Base-by-base conservation (phyloP, 768 basidiomycete genomes). In the Tremella mesenterica region DNA sequence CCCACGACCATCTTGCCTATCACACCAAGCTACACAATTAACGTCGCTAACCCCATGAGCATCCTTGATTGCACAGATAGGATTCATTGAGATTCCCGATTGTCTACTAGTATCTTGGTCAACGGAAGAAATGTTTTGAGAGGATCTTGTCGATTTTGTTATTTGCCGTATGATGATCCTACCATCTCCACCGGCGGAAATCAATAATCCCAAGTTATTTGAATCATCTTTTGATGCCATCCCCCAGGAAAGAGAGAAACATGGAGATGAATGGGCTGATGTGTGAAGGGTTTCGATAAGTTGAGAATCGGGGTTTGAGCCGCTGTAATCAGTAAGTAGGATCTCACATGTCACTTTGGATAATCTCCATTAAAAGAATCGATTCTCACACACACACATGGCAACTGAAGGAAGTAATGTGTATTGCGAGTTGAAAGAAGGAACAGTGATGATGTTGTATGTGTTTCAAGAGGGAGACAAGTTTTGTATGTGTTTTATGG, bases 31-130 rank as follows among this genome's bases (percentile, higher is more conserved):
- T 20, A 93, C 79, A 10, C 81, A 77, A 73, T 99, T 97, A 23
- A 91, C 80, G 67, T 99, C 95, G 60, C 81, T 77, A 1, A 88
- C 83, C 1, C 81, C 86, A 64, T 99, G 95, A 0, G 88, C 84
- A 10, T 79, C 75, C 16, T 79, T 74, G 2, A 84, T 57, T 1
- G 76, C 75, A 0, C 81, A 82, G 23, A 93, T 76, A 0, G 88
- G 67, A 20, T 47, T 44, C 47, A 58, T 33, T 41, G 33, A 30
- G 20, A 41, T 30, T 30, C 1, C 51, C 21, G 18, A 28, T 46
- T 13, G 34, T 27, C 30, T 14, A 10, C 18, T 16, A 26, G 9
- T 21, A 25, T n/a, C 16, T 38, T 18, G 34, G 50, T n/a, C 44
- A n/a, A 18, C 38, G 20, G 46, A n/a, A n/a, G n/a, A n/a, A n/a